Percentiles rank a stretch among this genome's conserved stretches.
phyloP scores from a whole-genome alignment of 208 protist genomes.

The Leptomonas seymouri region DNA sequence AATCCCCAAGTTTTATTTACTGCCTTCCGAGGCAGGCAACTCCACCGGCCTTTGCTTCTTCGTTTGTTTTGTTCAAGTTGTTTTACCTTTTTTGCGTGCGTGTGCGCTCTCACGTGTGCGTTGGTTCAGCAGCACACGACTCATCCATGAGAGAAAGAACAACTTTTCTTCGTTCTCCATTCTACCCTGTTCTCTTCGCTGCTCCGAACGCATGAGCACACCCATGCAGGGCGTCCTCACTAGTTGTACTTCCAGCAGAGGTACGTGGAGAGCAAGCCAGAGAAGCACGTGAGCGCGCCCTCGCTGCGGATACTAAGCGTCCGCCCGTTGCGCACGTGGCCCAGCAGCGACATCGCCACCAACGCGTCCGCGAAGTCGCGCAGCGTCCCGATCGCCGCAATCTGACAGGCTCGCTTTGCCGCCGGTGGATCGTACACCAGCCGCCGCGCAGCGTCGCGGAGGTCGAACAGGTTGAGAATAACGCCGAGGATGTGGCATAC shows the following conservation, averaged over 20 bases:
- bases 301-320: conserved; percentile 11
- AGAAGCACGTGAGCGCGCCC: conserved; percentile 42
- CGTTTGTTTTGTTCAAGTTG: no score
- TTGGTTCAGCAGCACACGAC: neutral
- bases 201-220: neutral
- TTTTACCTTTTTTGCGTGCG: no score
- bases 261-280: conserved; percentile 44
- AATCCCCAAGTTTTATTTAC: no score
- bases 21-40: no score
- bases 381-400: conserved; percentile 23
- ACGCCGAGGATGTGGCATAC: conserved; percentile 45
- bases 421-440: conserved; percentile 46
- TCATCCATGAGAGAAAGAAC: neutral
- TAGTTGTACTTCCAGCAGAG: conserved; percentile 35
- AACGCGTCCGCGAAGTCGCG: conserved; percentile 45
- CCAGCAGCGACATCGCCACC: conserved; percentile 26
- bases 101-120: no score
- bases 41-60: no score
- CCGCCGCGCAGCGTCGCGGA: conserved; percentile 39
- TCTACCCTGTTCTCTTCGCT: neutral
- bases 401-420: conserved; percentile 33
- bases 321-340: conserved; percentile 4
- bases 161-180: neutral
- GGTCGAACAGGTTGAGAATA: conserved; percentile 41
- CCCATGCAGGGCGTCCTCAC: neutral